Conservation (phyloP, 2,329 filamentous ascomycete genomes). For the Kalmusia sp. region DNA sequence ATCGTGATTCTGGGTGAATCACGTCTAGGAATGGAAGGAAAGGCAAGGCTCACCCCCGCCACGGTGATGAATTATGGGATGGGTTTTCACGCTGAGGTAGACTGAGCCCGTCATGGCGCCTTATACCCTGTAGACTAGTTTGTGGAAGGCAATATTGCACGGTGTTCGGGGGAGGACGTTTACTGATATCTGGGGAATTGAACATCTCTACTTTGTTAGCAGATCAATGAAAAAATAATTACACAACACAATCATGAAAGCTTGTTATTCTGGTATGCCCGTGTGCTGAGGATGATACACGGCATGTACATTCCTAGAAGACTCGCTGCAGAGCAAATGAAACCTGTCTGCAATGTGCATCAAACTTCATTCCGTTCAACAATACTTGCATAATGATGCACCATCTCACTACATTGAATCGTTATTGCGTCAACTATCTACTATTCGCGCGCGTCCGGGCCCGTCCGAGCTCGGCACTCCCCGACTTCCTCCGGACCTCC, state of each 20-base stretch:
- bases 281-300: not conserved
- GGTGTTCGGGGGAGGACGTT: not conserved
- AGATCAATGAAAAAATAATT: not conserved
- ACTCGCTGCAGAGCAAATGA: no score
- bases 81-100: conserved; percentile 6
- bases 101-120: conserved; percentile 12
- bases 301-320: no score
- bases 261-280: no score
- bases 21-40: conserved; percentile 15
- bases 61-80: conserved; percentile 10
- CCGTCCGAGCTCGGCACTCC: not conserved
- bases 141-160: conserved; percentile 1
- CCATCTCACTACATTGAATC: not conserved
- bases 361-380: no score
- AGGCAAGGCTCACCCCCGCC: conserved; percentile 1
- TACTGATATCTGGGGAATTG: not conserved
- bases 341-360: no score
- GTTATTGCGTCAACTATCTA: not conserved
- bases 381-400: no score
- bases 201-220: not conserved
- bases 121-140: conserved; percentile 10
- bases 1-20: conserved; percentile 14
- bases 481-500: not conserved
- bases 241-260: not conserved
- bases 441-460: not conserved